Evolutionary conservation across 495 filamentous ascomycete species (phyloP).

Genomic region (Tuber brumale): DNA sequence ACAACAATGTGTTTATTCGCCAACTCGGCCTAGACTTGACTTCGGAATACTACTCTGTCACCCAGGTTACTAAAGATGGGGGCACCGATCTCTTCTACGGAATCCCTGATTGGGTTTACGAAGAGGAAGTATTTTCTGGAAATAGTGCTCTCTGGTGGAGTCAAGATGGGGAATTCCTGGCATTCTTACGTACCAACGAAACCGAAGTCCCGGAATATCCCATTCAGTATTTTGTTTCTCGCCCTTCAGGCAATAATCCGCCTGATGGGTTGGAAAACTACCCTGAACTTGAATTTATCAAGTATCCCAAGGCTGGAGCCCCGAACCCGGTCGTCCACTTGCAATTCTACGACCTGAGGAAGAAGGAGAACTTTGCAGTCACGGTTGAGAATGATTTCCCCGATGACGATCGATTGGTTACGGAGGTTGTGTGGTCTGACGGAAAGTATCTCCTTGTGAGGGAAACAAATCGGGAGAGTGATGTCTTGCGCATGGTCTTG

Average conservation of each 20-base stretch:
- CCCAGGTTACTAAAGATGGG: conserved; percentile 77
- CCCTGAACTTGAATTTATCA: conserved; percentile 83
- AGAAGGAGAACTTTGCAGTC: conserved; percentile 70
- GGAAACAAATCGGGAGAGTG: conserved; percentile 90
- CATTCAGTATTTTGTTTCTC: conserved; percentile 82
- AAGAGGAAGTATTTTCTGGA: conserved; percentile 82
- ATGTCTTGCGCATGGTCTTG: conserved; percentile 75
- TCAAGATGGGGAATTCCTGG: conserved; percentile 74
- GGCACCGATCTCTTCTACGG: conserved; percentile 85
- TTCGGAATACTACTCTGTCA: conserved; percentile 48
- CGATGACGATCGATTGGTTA: conserved; percentile 81
- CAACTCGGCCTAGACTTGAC: conserved; percentile 51
- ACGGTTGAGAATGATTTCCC: conserved; percentile 68
- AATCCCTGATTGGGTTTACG: conserved; percentile 98
- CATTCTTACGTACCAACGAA: conserved; percentile 90
- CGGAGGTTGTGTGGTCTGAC: conserved; percentile 86
- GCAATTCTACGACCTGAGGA: conserved; percentile 81
- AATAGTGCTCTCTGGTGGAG: conserved; percentile 93
- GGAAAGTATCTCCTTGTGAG: conserved; percentile 69
- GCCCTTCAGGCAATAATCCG: conserved; percentile 72
- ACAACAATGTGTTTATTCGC: conserved; percentile 83
- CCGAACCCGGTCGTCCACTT: conserved; percentile 85
- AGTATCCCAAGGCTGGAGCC: conserved; percentile 93
- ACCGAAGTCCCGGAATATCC: conserved; percentile 86
- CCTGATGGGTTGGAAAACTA: conserved; percentile 74